Evolutionary conservation across 257 asterid species (phyloP).

Genomic region (Capsicum pubescens): DNA sequence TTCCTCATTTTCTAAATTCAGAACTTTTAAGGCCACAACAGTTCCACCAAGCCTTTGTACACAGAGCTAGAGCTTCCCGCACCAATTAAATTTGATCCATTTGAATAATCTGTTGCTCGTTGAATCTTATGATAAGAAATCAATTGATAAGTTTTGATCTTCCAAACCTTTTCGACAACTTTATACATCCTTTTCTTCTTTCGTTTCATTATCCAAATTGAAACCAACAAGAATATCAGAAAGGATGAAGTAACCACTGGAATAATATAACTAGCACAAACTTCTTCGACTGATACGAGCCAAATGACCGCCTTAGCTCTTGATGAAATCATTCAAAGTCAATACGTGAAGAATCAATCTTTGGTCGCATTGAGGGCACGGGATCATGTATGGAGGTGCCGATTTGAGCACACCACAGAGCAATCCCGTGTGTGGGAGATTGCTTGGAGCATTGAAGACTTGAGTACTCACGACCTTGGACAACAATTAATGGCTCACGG

Average conservation of each 20-base stretch:
- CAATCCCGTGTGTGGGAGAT: too few species aligned
- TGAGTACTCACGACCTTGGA: too few species aligned
- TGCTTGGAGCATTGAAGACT: too few species aligned
- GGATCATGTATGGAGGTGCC: too few species aligned
- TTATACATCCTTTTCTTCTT: slow-evolving; percentile 6
- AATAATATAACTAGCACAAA: background rate
- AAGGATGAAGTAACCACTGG: slow-evolving; percentile 31
- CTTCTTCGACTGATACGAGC: background rate
- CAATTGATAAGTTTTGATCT: background rate
- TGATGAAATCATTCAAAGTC: too few species aligned
- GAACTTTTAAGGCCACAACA: slow-evolving; percentile 41
- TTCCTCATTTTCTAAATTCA: slow-evolving; percentile 34
- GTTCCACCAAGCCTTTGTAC: slow-evolving; percentile 36
- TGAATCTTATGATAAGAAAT: slow-evolving; percentile 37
- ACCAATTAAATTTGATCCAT: slow-evolving; percentile 41
- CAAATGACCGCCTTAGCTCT: too few species aligned
- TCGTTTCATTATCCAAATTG: slow-evolving; percentile 24
- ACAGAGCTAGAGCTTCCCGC: slow-evolving; percentile 44
- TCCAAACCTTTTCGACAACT: slow-evolving; percentile 24
- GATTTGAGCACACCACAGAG: too few species aligned
- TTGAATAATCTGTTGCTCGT: slow-evolving; percentile 38
- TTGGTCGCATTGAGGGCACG: too few species aligned
- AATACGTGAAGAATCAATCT: too few species aligned
- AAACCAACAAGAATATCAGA: background rate
- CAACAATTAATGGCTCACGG: too few species aligned